Conservation (phyloP, 805 yeast genomes). For the Wickerhamiella brachini region DNA sequence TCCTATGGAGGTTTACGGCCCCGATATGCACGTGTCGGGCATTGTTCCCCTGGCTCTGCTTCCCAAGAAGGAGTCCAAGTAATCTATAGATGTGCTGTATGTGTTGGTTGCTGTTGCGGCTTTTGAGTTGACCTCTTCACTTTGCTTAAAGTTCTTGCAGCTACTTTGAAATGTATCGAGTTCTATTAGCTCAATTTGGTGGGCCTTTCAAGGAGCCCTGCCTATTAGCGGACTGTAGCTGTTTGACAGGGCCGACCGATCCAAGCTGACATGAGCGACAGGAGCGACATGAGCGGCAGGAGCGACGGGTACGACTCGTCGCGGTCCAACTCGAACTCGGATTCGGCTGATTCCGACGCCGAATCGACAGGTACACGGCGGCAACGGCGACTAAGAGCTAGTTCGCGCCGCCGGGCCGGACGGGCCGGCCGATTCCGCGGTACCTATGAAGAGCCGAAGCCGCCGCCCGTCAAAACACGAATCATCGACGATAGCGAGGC, state of each 20-base stretch:
- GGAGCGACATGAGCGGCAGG: neutral
- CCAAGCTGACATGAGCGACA: no score
- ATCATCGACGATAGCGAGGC: constrained; percentile 2
- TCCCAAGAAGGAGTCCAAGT: constrained; percentile 14
- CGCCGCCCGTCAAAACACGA: neutral
- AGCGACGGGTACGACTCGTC: neutral
- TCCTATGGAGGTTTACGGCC: constrained; percentile 36
- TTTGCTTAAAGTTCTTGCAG: no score
- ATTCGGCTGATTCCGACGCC: neutral
- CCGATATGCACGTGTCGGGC: constrained; percentile 37
- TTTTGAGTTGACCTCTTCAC: no score
- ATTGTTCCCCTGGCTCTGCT: constrained; percentile 32
- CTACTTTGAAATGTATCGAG: no score
- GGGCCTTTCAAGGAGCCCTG: no score
- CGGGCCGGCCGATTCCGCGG: neutral
- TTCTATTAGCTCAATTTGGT: no score
- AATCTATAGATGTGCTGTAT: no score
- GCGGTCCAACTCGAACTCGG: neutral
- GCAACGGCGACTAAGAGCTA: neutral
- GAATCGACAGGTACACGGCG: neutral
- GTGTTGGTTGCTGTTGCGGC: no score
- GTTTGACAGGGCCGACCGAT: no score
- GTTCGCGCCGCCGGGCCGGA: neutral
- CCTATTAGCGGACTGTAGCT: no score
- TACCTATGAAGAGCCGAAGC: neutral